phyloP scores from a whole-genome alignment of 1,284 basidiomycete species.

The Irpex lacteus region DNA sequence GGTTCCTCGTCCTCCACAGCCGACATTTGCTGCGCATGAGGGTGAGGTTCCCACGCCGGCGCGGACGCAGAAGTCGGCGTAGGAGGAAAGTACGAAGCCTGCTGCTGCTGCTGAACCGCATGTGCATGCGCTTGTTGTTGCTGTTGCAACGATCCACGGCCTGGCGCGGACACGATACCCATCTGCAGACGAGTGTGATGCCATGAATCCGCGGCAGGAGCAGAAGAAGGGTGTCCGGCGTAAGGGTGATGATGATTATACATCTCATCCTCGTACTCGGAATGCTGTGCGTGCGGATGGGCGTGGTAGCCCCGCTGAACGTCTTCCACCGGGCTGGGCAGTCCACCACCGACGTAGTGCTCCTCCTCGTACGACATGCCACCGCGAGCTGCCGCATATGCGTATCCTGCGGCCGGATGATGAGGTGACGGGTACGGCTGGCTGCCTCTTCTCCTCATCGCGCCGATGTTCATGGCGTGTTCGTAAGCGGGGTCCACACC shows the following conservation, averaged over 20 bases:
- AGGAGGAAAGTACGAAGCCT: neutral
- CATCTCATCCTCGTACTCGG: constrained; percentile 2
- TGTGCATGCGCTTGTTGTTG: neutral
- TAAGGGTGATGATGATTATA: neutral
- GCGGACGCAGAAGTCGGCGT: neutral
- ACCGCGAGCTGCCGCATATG: neutral
- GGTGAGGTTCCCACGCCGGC: neutral
- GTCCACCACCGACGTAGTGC: neutral
- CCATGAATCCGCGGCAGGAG: neutral
- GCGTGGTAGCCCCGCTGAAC: neutral
- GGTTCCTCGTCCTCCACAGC: constrained; percentile 13
- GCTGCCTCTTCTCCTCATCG: constrained; percentile 9
- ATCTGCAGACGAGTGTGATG: neutral
- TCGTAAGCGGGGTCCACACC: neutral
- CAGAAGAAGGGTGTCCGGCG: neutral
- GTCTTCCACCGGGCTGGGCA: constrained; percentile 9
- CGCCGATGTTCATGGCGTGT: constrained; percentile 4
- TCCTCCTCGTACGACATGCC: constrained; percentile 8
- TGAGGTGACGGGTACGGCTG: constrained; percentile 13
- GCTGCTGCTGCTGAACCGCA: neutral
- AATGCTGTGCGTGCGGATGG: constrained; percentile 2
- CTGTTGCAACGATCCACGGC: neutral
- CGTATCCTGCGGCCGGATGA: neutral
- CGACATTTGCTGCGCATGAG: neutral
- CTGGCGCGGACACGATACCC: neutral